Base-by-base conservation (phyloP, 1,284 basidiomycete species). In the Inonotus hispidus region DNA sequence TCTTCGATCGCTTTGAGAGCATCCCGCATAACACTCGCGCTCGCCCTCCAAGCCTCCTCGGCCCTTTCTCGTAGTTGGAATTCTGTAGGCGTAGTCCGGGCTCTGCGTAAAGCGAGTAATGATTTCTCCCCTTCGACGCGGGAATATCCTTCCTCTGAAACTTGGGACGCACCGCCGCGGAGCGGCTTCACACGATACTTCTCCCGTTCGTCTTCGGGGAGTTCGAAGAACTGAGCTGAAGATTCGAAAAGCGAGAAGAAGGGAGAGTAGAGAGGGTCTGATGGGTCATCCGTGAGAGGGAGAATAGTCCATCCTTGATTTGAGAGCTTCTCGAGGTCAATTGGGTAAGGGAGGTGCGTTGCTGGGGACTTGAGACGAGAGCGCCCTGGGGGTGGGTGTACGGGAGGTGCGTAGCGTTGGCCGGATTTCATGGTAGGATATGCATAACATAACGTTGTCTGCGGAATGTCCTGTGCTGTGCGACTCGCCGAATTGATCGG, bases 61-160 rank as follows among this genome's bases (percentile, higher is more conserved):
- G 65, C 66, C 1, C 63, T 56, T 11, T 50, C 43, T 10, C 59
- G 57, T 14, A 67, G 52, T 39, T 53, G 61, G 32, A 56, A 64
- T 11, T 49, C 52, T 19, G 64, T 53, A 3, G 61, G 62, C 8
- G 63, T 59, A 2, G 65, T 67, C 13, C 56, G 62, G 1, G 61
- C 39, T 0, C 63, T 60, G n/a, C 71, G 67, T 7, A 71, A 49
- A 2, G 71, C 70, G 32, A 72, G 60, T 49, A 72, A 66, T 60
- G 70, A 65, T 56, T 72, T 72, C 67, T 72, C 71, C 37, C 69
- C 69, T 2, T 54, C 60, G 1, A 72, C 67, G 10, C 66, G 66
- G 1, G 67, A 66, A 65, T 67, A 72, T 4, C 71, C 71, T 60
- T 71, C 71, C 61, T 72, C 71, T 2, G 70, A 71, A n/a, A 52